These are phyloP conservation scores for Rhodofomes roseus DNA, from an alignment of 1,284 basidiomycete genomes.

Conservation along the genomic window DNA sequence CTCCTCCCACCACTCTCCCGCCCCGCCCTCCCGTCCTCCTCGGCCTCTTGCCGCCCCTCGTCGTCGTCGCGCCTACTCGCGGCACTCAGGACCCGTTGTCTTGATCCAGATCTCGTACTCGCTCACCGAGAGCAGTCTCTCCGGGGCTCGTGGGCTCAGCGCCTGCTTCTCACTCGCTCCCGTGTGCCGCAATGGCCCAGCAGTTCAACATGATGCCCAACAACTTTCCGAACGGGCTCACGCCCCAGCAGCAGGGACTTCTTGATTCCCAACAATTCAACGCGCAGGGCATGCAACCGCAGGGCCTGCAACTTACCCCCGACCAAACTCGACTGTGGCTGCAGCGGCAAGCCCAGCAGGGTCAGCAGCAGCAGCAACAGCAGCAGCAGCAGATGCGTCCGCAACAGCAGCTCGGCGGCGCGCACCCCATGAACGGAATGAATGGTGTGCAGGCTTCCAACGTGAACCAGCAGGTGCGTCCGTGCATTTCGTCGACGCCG, in stretches of 20 bases:
- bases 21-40: conserved; percentile 18
- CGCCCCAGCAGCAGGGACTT: conserved; percentile 36
- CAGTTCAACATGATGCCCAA: conserved; percentile 21
- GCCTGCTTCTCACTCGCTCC: conserved; percentile 16
- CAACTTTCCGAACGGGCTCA: conserved; percentile 41
- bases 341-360: conserved; percentile 37
- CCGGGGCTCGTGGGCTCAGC: conserved; percentile 8
- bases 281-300: conserved; percentile 37
- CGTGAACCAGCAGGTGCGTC: conserved; percentile 20
- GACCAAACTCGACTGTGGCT: conserved; percentile 55
- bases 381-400: conserved; percentile 24
- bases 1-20: conserved; percentile 26
- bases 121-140: conserved; percentile 7
- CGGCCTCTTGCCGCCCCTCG: conserved; percentile 15
- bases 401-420: conserved; percentile 28
- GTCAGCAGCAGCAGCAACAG: conserved; percentile 43
- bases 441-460: not conserved
- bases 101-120: conserved; percentile 23
- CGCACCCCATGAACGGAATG: not conserved
- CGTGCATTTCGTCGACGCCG: not conserved
- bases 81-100: conserved; percentile 12
- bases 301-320: conserved; percentile 33
- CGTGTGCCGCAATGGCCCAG: conserved; percentile 9
- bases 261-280: conserved; percentile 32
- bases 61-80: conserved; percentile 9